Base-by-base conservation (phyloP, 2,329 filamentous ascomycete genomes). In the Pyricularia sp. region DNA sequence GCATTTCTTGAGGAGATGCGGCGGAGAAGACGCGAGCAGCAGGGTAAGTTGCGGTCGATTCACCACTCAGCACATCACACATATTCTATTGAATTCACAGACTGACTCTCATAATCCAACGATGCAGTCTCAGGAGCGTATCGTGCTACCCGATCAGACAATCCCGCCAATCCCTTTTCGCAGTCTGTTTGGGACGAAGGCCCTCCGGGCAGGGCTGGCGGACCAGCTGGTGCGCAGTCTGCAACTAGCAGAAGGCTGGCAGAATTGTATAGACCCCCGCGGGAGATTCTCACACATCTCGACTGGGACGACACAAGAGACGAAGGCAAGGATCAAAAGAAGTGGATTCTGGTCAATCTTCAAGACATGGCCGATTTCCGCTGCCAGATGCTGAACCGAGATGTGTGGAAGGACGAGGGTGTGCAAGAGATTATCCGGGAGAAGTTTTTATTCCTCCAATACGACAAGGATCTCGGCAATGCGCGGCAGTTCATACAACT, bases 401-500 rank as follows among this genome's bases (percentile, higher is more conserved):
- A 99, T 77, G 88, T 98, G 68, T 99, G 95, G 95, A 97, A 97
- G 80, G 91, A 97, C 73, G 79, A 86, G 23, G 85, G 89, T 2
- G 88, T 99, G 69, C 88, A 86, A 74, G 88, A 92, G n/a, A 87
- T 96, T 0, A 84, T 99, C 33, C 87, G 87, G 74, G 94, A 97
- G 76, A 94, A 96, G 80, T 99, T 99, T 77, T 86, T 99, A 73
- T 99, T 99, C 79, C 81, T 99, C 74, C 95, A 99, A 76, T 98
- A 95, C 81, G 88, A 90, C 73, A 97, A 97, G 79, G 89, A 93
- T 72, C 93, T 96, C 73, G 86, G 88, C 0, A 86, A 89, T 55
- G 92, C 92, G 0, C 84, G 88, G 72, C 89, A 93, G 72, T 99
- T 97, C 78, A 83, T 96, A 70, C 92, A 92, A 69, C 97, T 97